A percentile compares a stretch with the other conserved stretches of the same genome.
Evolutionary conservation across 805 yeast species (phyloP).

Genomic region (Saccharomyces kudriavzevii): DNA sequence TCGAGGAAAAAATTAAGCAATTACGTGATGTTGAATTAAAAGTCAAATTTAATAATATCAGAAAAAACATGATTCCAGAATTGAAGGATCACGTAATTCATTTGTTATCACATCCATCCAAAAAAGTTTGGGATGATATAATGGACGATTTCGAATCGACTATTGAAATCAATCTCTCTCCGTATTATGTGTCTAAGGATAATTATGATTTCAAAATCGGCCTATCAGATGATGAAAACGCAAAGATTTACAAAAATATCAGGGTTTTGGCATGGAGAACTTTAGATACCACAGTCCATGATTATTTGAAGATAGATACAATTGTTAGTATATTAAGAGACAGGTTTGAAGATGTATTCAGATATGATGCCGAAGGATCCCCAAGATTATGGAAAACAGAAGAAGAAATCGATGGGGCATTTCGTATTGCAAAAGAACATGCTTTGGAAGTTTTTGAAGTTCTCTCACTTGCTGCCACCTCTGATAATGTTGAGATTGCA

Average conservation of each 20-base stretch:
- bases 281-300: constrained; percentile 51
- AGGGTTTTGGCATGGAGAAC: constrained; percentile 55
- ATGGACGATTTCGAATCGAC: constrained; percentile 36
- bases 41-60: constrained; percentile 34
- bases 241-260: constrained; percentile 36
- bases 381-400: constrained; percentile 77
- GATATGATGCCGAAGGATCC: constrained; percentile 73
- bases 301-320: constrained; percentile 57
- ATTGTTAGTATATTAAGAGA: constrained; percentile 63
- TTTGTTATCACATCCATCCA: constrained; percentile 42
- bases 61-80: constrained; percentile 39
- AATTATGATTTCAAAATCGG: constrained; percentile 62
- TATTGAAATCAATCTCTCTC: constrained; percentile 23
- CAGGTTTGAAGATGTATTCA: constrained; percentile 71
- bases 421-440: constrained; percentile 51
- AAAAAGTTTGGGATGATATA: constrained; percentile 55
- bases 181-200: constrained; percentile 14
- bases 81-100: constrained; percentile 46
- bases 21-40: constrained; percentile 36
- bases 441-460: constrained; percentile 55
- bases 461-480: constrained; percentile 45
- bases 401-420: constrained; percentile 62
- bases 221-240: constrained; percentile 37
- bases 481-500: constrained; percentile 46
- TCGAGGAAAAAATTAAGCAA: constrained; percentile 27